phyloP scores from a whole-genome alignment of 2,329 filamentous ascomycete genomes.

The Aureobasidium sp. region DNA sequence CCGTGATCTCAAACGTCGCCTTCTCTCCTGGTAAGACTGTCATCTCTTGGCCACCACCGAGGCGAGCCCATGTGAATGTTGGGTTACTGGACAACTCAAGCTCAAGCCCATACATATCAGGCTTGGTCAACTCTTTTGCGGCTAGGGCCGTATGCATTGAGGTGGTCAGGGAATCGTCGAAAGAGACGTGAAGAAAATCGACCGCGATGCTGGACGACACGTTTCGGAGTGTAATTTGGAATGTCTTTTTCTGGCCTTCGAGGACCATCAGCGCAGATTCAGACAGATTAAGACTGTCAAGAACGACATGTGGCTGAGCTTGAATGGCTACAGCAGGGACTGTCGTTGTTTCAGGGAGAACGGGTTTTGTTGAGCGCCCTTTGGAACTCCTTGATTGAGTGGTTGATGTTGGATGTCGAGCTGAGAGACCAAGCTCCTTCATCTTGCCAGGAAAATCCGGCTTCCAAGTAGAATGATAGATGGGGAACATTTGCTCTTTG shows the following conservation, averaged over 20 bases:
- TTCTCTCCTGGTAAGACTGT: conserved; percentile 46
- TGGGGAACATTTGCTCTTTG: conserved; percentile 72
- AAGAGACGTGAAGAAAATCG: conserved; percentile 80
- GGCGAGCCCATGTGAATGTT: conserved; percentile 45
- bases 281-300: conserved; percentile 69
- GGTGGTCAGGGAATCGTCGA: conserved; percentile 78
- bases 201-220: conserved; percentile 62
- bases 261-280: conserved; percentile 88
- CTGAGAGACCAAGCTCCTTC: conserved; percentile 59
- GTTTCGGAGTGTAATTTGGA: conserved; percentile 76
- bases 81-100: conserved; percentile 63
- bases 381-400: background rate
- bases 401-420: background rate
- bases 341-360: conserved; percentile 30
- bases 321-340: conserved; percentile 69
- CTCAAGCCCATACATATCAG: conserved; percentile 81
- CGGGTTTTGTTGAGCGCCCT: conserved; percentile 21
- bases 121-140: conserved; percentile 68
- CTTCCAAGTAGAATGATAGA: conserved; percentile 72
- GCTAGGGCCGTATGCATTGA: conserved; percentile 67
- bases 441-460: conserved; percentile 63
- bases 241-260: conserved; percentile 74
- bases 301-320: conserved; percentile 66
- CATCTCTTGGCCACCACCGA: conserved; percentile 43
- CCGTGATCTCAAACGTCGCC: conserved; percentile 39